Evolutionary conservation across 176 grass and related monocot genomes (phyloP), one percentile per base, ranked within the genome.

Genomic region (Alloteropsis semialata): DNA sequence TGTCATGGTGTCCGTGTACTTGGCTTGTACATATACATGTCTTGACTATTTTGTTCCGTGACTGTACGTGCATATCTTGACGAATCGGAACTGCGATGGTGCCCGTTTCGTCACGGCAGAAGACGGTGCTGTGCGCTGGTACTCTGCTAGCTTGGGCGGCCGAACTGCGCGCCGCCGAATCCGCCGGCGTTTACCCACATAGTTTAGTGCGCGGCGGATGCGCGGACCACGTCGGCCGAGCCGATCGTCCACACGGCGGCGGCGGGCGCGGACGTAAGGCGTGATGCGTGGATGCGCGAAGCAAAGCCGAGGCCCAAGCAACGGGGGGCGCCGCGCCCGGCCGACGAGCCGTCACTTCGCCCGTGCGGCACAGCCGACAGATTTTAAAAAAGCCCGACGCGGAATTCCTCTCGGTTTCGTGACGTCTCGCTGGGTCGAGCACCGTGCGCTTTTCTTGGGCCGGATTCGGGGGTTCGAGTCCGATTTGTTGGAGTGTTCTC

Each of bases 21-120:
- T 50, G 28, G 24, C 62, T 53, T 66, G 77, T 66, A 39, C 32
- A 11, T 51, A 11, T 55, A 16, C 48, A 17, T 25, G 25, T 39
- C 24, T 63, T 82, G 64, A 77, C 42, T 34, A 41, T 41, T 1
- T 1, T 13, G 10, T 48, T 64, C 51, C 14, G 68, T 69, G 81
- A 48, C 30, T 25, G 28, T 27, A 29, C 61, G 55, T 69, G 10
- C 70, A 76, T 85, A 81, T 85, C 82, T 77, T 89, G 82, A 85
- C 77, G 82, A 56, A 81, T 45, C 61, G 0, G 56, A 85, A 81
- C 64, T 37, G 77, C 77, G 24, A 10, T 41, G 76, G 15, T 41
- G 76, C 19, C 87, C 50, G 5, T 69, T 53, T 5, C 82, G 29
- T 57, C 87, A 88, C 87, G 81, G 10, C 45, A 85, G n/a, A 6